Evolutionary conservation across 139 green algal genomes (phyloP), one percentile per base, ranked within the genome.

Genomic region (Chloropicon primus): DNA sequence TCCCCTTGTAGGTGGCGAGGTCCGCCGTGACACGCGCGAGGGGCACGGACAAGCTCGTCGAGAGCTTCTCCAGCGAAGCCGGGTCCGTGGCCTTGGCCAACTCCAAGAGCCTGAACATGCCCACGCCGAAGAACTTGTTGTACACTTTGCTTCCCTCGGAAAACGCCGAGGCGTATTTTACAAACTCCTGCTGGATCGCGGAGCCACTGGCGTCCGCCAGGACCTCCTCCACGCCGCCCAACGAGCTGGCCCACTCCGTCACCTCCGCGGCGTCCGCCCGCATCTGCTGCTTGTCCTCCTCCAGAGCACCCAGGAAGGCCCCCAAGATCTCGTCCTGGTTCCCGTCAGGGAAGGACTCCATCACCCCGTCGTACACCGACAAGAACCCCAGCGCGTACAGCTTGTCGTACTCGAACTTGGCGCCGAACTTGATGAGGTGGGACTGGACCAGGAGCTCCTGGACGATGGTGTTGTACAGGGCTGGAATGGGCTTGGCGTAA

Each of bases 361-460:
- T 78, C 23, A 97, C 84, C 80, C 93, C 88, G 72, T 97, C 93
- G 81, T 96, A 97, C 2, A 96, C 90, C 80, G 83, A 91, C 22
- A 91, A 85, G 62, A 97, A 90, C 3, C 93, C 93, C n/a, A 97
- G 84, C 0, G 91, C 92, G 79, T 86, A 92, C 10, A 97, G 84
- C 91, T 94, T 82, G n/a, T 53, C 77, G 86, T 97, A 97, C 53
- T 87, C n/a, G 84, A 97, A 97, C 53, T 84, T 87, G n/a, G 84
- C 83, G 83, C 89, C 91, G 87, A 92, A 96, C 27, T 91, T 87
- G 72, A 92, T 91, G 73, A 97, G 90, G 78, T 97, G 93, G 76
- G 96, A 91, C 88, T 96, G 91, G 71, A 97, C 91, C 24, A 97
- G 84, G 25, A 97, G 87, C 86, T 97, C 93, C 79, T 94, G 85